These are phyloP conservation scores for Myxozyma monticola DNA, from an alignment of 805 yeast species.

Conservation along the genomic window DNA sequence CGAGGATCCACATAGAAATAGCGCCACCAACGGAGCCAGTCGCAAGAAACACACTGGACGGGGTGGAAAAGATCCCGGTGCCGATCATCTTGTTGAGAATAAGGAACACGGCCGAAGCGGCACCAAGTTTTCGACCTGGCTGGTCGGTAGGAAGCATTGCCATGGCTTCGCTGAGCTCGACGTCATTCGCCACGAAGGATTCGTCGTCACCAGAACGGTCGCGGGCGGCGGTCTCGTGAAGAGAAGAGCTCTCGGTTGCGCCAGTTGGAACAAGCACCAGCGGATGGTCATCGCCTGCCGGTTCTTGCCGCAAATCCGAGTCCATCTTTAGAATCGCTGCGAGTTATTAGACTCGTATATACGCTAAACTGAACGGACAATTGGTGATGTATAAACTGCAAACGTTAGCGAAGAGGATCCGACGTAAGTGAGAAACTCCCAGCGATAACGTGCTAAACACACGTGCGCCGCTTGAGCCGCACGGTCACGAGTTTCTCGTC, in stretches of 20 bases:
- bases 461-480: no score
- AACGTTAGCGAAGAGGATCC: no score
- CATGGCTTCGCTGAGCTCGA: slow-evolving; percentile 15
- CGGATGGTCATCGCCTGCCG: neutral
- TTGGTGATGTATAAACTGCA: no score
- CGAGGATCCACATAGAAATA: slow-evolving; percentile 59
- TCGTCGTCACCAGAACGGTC: neutral
- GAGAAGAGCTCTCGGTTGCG: neutral
- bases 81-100: slow-evolving; percentile 72
- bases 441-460: no score
- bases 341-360: no score
- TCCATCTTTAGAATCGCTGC: no score
- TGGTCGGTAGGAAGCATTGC: slow-evolving; percentile 16
- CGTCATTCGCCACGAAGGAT: slow-evolving; percentile 6
- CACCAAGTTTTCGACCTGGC: slow-evolving; percentile 34
- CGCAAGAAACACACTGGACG: slow-evolving; percentile 58
- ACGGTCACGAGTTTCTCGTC: no score
- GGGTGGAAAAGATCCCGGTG: slow-evolving; percentile 70
- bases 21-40: slow-evolving; percentile 62
- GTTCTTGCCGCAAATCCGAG: no score
- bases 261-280: neutral
- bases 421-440: no score
- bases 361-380: no score
- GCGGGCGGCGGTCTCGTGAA: neutral
- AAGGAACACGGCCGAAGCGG: slow-evolving; percentile 42